Evolutionary conservation across 495 filamentous ascomycete species (phyloP).

Genomic region (Penicillium bialowiezense): DNA sequence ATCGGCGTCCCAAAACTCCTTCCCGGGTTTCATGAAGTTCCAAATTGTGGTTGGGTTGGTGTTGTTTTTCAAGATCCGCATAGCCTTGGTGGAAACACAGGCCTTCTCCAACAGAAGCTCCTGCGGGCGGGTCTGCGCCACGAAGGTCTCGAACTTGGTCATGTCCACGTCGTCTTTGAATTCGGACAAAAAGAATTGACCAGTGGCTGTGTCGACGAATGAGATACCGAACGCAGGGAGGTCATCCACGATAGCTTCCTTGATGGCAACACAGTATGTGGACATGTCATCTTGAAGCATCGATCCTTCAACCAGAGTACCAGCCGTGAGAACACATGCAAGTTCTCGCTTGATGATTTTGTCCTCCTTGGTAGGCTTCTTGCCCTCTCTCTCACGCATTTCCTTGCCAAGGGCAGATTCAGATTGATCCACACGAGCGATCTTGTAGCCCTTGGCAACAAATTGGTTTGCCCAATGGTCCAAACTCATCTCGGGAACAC

Average conservation of each 20-base stretch:
- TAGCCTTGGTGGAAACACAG: conserved; percentile 72
- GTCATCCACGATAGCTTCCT: conserved; percentile 75
- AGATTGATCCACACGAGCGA: conserved; percentile 93
- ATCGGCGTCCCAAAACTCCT: conserved; percentile 91
- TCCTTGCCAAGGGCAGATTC: conserved; percentile 95
- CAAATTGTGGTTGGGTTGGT: conserved; percentile 90
- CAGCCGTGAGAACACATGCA: conserved; percentile 82
- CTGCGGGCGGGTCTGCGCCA: conserved; percentile 87
- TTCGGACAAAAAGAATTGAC: conserved; percentile 88
- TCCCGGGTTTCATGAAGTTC: conserved; percentile 85
- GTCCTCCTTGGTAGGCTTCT: conserved; percentile 61
- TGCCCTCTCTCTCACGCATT: conserved; percentile 85
- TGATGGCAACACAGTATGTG: conserved; percentile 94
- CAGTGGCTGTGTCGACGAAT: conserved; percentile 95
- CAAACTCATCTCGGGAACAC: conserved; percentile 86
- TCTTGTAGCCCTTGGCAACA: conserved; percentile 91
- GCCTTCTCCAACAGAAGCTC: conserved; percentile 91
- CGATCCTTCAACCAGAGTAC: conserved; percentile 88
- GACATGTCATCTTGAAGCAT: conserved; percentile 99
- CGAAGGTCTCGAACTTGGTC: conserved; percentile 97
- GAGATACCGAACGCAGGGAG: conserved; percentile 84
- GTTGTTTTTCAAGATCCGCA: conserved; percentile 97
- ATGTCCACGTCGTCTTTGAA: conserved; percentile 91
- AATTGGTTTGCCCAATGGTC: conserved; percentile 94
- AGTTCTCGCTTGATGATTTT: conserved; percentile 94